Evolutionary conservation across 1,284 basidiomycete genomes (phyloP).

Genomic region (Erythrobasidium hasegawianum): DNA sequence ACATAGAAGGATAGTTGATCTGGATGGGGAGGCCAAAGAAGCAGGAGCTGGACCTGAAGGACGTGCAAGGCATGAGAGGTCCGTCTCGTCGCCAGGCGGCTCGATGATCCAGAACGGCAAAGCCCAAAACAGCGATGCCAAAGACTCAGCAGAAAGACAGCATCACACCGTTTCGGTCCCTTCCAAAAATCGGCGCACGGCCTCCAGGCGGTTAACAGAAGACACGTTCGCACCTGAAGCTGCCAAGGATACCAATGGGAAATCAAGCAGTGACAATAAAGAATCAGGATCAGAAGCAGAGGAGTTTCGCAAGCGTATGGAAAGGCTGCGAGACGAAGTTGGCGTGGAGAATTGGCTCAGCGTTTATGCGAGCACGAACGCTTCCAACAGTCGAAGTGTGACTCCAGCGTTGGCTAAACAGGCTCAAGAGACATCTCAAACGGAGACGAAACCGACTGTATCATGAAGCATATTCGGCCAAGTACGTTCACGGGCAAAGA

Average conservation of each 20-base stretch:
- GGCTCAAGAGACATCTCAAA: too few species aligned
- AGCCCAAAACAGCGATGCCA: neutral
- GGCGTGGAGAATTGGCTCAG: slow-evolving; percentile 53
- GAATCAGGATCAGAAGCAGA: slow-evolving; percentile 56
- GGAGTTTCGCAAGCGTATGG: slow-evolving; percentile 68
- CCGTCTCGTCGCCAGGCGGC: neutral
- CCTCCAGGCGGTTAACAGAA: neutral
- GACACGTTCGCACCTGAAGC: neutral
- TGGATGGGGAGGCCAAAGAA: slow-evolving; percentile 32
- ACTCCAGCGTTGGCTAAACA: neutral
- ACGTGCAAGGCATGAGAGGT: neutral
- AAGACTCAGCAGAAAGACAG: neutral
- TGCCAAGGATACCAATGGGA: neutral
- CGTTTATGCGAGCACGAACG: slow-evolving; percentile 16
- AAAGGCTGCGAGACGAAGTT: slow-evolving; percentile 75
- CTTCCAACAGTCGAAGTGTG: neutral
- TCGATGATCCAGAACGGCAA: neutral
- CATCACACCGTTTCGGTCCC: neutral
- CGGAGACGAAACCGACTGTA: too few species aligned
- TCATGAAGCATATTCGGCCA: too few species aligned
- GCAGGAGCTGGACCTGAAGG: neutral
- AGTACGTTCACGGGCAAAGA: too few species aligned
- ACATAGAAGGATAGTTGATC: slow-evolving; percentile 40
- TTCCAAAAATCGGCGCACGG: neutral
- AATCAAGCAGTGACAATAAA: neutral